Conservation (phyloP, 345 rosid genomes). For the Citrus inodora region DNA sequence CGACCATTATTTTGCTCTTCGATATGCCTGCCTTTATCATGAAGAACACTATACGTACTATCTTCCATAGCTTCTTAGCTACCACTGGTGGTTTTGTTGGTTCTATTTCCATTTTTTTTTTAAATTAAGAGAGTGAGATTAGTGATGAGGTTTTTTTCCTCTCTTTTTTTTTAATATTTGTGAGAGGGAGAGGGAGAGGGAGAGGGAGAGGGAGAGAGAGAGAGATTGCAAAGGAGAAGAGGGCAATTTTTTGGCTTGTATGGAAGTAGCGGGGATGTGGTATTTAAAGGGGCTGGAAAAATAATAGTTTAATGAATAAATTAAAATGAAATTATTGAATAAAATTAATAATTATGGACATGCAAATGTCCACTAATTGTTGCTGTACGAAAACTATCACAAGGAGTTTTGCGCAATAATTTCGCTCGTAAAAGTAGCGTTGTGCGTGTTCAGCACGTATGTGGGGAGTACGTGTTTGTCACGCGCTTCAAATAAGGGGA, state of each 20-base stretch:
- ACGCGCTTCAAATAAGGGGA: background rate
- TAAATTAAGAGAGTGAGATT: background rate
- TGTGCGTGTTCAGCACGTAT: too few species aligned
- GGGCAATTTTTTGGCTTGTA: background rate
- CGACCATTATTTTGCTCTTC: conserved; percentile 52
- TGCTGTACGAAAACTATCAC: too few species aligned
- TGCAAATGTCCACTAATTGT: too few species aligned
- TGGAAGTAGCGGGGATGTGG: conserved; percentile 16
- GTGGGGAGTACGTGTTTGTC: too few species aligned
- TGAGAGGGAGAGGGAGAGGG: conserved; percentile 16
- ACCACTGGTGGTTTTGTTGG: conserved; percentile 38
- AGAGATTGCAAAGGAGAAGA: conserved; percentile 3
- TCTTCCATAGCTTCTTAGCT: conserved; percentile 54
- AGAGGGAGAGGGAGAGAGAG: background rate
- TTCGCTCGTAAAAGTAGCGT: too few species aligned
- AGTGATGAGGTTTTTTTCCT: background rate
- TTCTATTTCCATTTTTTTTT: conserved; percentile 40
- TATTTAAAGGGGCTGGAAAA: conserved; percentile 47
- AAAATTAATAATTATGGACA: background rate
- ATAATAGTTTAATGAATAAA: conserved; percentile 19
- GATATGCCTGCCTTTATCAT: conserved; percentile 51
- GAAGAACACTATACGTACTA: conserved; percentile 44
- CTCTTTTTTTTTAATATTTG: background rate
- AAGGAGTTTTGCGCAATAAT: too few species aligned
- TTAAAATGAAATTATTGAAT: background rate